Evolutionary conservation across 2,329 filamentous ascomycete species (phyloP).

Genomic region (Didymella keratinophila): DNA sequence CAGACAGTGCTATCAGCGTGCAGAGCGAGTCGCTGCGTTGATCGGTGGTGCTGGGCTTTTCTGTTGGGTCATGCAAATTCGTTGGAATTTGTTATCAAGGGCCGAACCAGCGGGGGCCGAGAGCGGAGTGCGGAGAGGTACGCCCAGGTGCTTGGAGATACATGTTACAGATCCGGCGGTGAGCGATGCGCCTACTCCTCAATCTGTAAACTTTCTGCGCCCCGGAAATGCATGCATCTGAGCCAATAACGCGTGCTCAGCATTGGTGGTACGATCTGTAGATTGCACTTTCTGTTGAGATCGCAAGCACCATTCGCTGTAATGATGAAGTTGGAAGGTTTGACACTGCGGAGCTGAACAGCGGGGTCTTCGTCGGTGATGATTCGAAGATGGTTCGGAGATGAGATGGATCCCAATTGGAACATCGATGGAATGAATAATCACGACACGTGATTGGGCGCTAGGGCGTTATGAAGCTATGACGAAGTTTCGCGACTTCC

Average conservation of each 20-base stretch:
- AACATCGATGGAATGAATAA: constrained; percentile 25
- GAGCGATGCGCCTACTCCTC: constrained; percentile 3
- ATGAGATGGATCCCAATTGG: background rate
- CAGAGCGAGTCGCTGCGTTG: constrained; percentile 4
- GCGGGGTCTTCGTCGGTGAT: constrained; percentile 3
- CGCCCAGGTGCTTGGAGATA: constrained; percentile 13
- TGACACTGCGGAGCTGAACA: background rate
- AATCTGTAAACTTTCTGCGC: constrained; percentile 14
- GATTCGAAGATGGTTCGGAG: constrained; percentile 14
- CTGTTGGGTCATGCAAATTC: background rate
- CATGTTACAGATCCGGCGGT: constrained; percentile 6
- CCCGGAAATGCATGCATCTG: constrained; percentile 15
- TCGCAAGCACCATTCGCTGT: constrained; percentile 1
- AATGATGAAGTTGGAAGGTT: background rate
- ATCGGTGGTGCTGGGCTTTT: constrained; percentile 5
- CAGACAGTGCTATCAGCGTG: constrained; percentile 3
- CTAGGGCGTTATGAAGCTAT: constrained; percentile 35
- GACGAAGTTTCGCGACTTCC: constrained; percentile 36
- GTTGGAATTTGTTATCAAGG: constrained; percentile 8
- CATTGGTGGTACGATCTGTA: constrained; percentile 2
- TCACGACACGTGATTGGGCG: constrained; percentile 42
- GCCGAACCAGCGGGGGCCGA: constrained; percentile 3
- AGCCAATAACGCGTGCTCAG: constrained; percentile 1
- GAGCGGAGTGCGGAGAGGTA: constrained; percentile 8
- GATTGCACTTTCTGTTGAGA: constrained; percentile 34